Percentiles rank a stretch among this genome's conserved stretches.
phyloP scores from a whole-genome alignment of 352 stramenopile species.

The Phytopythium delawarense region DNA sequence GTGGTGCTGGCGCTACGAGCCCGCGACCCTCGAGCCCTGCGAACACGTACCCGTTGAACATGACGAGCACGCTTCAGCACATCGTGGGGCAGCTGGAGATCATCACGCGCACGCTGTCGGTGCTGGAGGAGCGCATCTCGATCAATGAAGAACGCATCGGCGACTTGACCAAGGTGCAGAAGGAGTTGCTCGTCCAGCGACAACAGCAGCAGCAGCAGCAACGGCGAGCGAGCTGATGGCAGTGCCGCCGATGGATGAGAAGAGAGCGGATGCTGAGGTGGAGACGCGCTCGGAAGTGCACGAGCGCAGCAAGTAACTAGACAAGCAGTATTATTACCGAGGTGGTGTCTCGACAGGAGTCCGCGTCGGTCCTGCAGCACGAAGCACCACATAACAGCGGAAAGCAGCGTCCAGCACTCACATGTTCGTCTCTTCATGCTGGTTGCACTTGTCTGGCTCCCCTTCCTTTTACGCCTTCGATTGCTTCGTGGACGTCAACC shows the following conservation, averaged over 20 bases:
- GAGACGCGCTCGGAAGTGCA: background rate
- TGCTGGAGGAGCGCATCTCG: constrained; percentile 83
- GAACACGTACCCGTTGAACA: constrained; percentile 13
- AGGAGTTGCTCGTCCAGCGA: constrained; percentile 41
- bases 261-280: background rate
- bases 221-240: constrained; percentile 1
- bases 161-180: constrained; percentile 60
- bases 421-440: background rate
- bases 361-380: background rate
- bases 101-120: constrained; percentile 77
- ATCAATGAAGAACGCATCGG: constrained; percentile 79
- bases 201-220: constrained; percentile 29
- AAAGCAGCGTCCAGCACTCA: background rate
- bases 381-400: background rate
- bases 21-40: background rate
- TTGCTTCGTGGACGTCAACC: background rate
- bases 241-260: background rate
- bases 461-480: background rate
- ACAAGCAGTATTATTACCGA: constrained; percentile 1
- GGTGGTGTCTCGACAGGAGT: background rate
- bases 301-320: background rate
- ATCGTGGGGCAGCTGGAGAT: constrained; percentile 89
- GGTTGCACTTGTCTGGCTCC: background rate
- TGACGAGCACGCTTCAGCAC: constrained; percentile 76
- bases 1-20: background rate